Evolutionary conservation across 371 early-diverging fungal genomes (phyloP).

Genomic region (Apophysomyces ossiformis): DNA sequence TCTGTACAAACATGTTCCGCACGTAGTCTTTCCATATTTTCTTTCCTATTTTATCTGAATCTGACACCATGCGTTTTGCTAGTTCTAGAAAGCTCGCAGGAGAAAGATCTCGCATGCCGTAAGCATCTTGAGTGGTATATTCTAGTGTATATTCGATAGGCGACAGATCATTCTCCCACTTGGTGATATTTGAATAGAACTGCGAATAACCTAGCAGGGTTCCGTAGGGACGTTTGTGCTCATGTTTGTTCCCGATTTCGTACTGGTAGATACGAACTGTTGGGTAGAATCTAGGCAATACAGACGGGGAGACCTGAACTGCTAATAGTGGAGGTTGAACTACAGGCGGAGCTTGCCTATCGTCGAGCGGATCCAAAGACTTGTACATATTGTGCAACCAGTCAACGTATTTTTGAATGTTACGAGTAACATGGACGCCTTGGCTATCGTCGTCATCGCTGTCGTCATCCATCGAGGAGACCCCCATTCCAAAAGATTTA

Average conservation of each 20-base stretch:
- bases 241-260: constrained; percentile 25
- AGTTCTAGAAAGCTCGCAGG: constrained; percentile 50
- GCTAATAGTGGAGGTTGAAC: constrained; percentile 44
- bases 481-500: background rate
- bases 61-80: constrained; percentile 50
- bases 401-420: constrained; percentile 35
- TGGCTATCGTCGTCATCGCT: constrained; percentile 20
- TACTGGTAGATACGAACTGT: constrained; percentile 73
- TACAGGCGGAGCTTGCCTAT: constrained; percentile 1
- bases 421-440: constrained; percentile 22
- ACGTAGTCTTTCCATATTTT: constrained; percentile 42
- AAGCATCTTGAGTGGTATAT: constrained; percentile 64
- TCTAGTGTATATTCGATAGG: constrained; percentile 51
- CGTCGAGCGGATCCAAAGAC: constrained; percentile 26
- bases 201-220: constrained; percentile 41
- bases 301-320: constrained; percentile 70
- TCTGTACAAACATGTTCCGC: constrained; percentile 50
- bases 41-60: constrained; percentile 21
- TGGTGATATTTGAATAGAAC: constrained; percentile 45
- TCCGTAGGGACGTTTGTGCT: constrained; percentile 21
- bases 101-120: constrained; percentile 65
- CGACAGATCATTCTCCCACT: constrained; percentile 36
- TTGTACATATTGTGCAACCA: constrained; percentile 43
- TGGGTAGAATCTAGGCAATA: constrained; percentile 79
- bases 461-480: background rate